Conservation (phyloP, 257 asterid genomes). For the Gentiana dahurica region DNA sequence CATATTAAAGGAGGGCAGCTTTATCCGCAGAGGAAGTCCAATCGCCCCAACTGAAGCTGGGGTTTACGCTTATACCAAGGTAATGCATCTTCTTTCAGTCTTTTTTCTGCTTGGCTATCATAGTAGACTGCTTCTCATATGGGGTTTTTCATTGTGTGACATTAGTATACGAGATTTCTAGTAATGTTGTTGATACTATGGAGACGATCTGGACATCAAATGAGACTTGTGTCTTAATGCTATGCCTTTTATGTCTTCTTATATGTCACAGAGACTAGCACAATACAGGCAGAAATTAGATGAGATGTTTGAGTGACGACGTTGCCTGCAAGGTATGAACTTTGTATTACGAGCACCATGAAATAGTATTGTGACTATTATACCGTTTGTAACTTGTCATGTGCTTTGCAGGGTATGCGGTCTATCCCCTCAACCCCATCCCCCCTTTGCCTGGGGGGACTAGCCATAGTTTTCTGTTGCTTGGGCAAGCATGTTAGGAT, state of each 20-base stretch:
- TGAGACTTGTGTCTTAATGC: neutral
- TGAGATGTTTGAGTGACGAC: slow-evolving; percentile 36
- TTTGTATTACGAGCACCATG: neutral
- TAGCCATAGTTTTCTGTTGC: neutral
- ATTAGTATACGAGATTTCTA: no score
- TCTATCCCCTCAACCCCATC: neutral
- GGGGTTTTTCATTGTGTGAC: no score
- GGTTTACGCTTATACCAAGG: slow-evolving; percentile 97
- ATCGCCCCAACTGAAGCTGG: slow-evolving; percentile 78
- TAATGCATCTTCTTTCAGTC: slow-evolving; percentile 9
- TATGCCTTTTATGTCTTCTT: slow-evolving; percentile 4
- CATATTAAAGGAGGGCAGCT: slow-evolving; percentile 77
- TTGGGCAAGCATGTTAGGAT: slow-evolving; percentile 1
- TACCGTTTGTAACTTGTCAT: neutral
- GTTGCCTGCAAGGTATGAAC: slow-evolving; percentile 5
- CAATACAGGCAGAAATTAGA: slow-evolving; percentile 84
- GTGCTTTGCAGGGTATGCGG: slow-evolving; percentile 7
- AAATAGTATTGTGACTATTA: neutral
- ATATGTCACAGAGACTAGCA: slow-evolving; percentile 61
- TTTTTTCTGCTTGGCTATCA: no score
- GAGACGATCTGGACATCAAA: no score
- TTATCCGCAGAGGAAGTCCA: slow-evolving; percentile 94
- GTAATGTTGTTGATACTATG: no score
- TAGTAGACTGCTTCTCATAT: neutral
- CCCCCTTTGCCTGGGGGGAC: neutral